Base-by-base conservation (phyloP, 305 asterid genomes). In the Rubia peregrina region DNA sequence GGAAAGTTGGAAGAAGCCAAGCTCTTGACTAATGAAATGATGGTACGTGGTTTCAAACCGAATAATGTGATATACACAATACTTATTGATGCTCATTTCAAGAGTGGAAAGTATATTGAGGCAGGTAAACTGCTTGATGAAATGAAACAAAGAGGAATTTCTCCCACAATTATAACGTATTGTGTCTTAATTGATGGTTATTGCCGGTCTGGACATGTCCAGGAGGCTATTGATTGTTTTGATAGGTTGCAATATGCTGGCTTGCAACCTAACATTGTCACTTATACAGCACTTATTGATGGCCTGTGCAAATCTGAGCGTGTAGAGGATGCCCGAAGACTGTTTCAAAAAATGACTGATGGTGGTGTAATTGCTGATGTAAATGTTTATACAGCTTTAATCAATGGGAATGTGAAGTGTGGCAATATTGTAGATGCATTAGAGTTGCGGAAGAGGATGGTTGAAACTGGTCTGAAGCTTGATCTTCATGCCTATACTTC, bases 401-500 rank as follows among this genome's bases (percentile, higher is more conserved):
- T 92, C 61, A 82, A 81, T 83, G 98, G 95, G 66, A 82, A 78
- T 55, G 71, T 92, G 78, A 88, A 88, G 86, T 81, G 71, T 51
- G 94, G 96, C 51, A 83, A 82, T 78, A 68, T 87, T 64, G 76
- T 83, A 69, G 92, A 85, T 76, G 96, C 96, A 26, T 78, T 89
- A 78, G 85, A 80, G 77, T 82, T 92, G 78, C 88, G 30, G 55
- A 88, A 83, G 80, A 75, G 72, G 77, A 88, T 92, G 95, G 71
- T 61, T 44, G 87, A 82, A 75, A 74, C 42, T 59, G 96, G 95
- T 24, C 65, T 92, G 76, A 82, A 82, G 73, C 81, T 90, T 68
- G 98, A 92, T 80, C 96, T 88, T 85, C 84, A 79, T 81, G 84
- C 91, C 56, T 92, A 88, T 78, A 86, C 93, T 12, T 81, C 88